Base-by-base conservation (phyloP, 108 stramenopile species). In the Aurantiochytrium sp. region DNA sequence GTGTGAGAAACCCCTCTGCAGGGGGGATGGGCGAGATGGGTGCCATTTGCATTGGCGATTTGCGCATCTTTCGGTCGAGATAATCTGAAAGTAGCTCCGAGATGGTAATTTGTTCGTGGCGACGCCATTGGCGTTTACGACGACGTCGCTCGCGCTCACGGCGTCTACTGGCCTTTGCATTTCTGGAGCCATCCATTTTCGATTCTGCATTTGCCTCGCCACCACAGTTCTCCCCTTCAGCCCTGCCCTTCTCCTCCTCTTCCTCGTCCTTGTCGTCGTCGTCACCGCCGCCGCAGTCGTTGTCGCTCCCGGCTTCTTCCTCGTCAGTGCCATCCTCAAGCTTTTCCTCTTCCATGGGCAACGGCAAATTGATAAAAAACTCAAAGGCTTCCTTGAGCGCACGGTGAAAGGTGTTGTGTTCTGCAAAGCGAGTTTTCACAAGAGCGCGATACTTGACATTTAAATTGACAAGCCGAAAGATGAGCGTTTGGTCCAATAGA, bases 371-470 rank as follows among this genome's bases (percentile, higher is more conserved):
- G 58, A 98, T 95, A 89, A 98, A 95, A 90, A 97, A 97, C 60
- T 96, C 96, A 90, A 99, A 99, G 6, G 99, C 98, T 90, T 99
- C 98, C 93, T 99, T 98, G 88, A 99, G 93, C 6, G 97, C 98
- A 93, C 97, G 97, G 92, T 99, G 99, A 88, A 99, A 98, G 44
- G 98, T 92, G 28, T 96, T 95, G 88, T 99, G 96, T 23, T 96
- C 95, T 6, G 93, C 91, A 92, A 99, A 98, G 60, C 97, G 97
- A 45, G 95, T 94, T 60, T 96, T 95, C 88, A 98, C 97, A 10
- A 99, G 95, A n/a, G 92, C 96, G 42, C 97, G 90, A 91, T 97
- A 98, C 93, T 98, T 98, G 69, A 98, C 97, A 92, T 99, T 98
- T 29, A 98, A 93, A 57, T 94, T 28, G 25, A 83, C 76, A 18